Conservation (phyloP, 345 rosid genomes). For the Abelmoschus esculentus region DNA sequence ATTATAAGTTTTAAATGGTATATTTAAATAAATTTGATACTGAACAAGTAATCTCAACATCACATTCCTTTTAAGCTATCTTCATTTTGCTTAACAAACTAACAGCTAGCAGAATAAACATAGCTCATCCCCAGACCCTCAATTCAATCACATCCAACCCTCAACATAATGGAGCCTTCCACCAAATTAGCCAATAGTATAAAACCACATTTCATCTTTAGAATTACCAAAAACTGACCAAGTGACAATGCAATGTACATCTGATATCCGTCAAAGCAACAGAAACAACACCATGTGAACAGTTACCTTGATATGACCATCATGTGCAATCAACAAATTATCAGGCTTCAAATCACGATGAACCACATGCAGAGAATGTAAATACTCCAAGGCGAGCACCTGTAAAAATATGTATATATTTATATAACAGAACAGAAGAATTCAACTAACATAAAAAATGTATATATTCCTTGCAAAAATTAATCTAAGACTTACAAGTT, state of each 20-base stretch:
- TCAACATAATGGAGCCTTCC: neutral
- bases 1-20: neutral
- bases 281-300: neutral
- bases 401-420: constrained; percentile 15
- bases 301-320: constrained; percentile 95
- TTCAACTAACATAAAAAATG: neutral
- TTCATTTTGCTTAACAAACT: constrained; percentile 1
- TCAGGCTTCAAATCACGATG: constrained; percentile 99
- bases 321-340: constrained; percentile 94
- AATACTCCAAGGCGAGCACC: constrained; percentile 98
- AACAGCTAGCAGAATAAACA: neutral
- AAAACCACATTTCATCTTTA: neutral
- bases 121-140: too few species aligned
- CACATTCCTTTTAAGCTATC: neutral
- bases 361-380: constrained; percentile 88
- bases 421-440: constrained; percentile 1
- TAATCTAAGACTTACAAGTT: constrained; percentile 68
- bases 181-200: neutral
- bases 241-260: neutral
- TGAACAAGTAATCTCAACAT: neutral
- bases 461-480: constrained; percentile 1
- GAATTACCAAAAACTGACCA: neutral
- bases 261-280: neutral
- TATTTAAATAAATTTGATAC: neutral
- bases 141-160: neutral